phyloP scores from a whole-genome alignment of 345 rosid genomes.

The Populus pruinosa region DNA sequence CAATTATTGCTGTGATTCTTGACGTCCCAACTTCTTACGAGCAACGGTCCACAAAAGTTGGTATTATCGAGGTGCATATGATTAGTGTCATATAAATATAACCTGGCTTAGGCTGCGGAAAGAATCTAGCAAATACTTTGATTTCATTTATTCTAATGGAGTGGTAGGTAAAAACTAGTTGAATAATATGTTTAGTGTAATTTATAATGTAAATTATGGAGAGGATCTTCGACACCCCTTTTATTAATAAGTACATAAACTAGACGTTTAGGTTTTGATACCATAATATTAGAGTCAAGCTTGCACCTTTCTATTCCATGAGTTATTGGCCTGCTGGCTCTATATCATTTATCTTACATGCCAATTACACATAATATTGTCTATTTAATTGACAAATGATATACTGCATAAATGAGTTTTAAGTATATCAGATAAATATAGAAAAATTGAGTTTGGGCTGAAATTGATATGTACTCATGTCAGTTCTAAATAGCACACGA shows the following conservation, averaged over 20 bases:
- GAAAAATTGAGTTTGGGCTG: too few relatives aligned
- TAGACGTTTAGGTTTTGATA: background rate
- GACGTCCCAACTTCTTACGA: background rate
- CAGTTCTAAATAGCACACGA: too few relatives aligned
- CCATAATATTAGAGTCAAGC: background rate
- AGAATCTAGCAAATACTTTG: background rate
- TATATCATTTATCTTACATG: too few relatives aligned
- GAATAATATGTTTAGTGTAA: too few relatives aligned
- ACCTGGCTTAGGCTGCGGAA: background rate
- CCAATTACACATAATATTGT: too few relatives aligned
- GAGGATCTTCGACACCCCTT: background rate
- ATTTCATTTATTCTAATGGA: background rate
- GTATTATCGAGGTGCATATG: slow-evolving; percentile 1
- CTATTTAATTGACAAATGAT: too few relatives aligned
- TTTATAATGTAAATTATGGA: background rate
- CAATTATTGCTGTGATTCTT: slow-evolving; percentile 8
- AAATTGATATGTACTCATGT: too few relatives aligned
- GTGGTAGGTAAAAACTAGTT: too few relatives aligned
- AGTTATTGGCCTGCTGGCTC: background rate
- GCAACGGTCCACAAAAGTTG: slow-evolving; percentile 4
- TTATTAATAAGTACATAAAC: too few relatives aligned
- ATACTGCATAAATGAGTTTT: too few relatives aligned
- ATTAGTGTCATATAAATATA: slow-evolving; percentile 1
- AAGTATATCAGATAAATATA: too few relatives aligned
- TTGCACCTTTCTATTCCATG: background rate